Evolutionary conservation across 352 stramenopile genomes (phyloP), one percentile per base, ranked within the genome.

Genomic region (Phytophthora pseudosyringae): DNA sequence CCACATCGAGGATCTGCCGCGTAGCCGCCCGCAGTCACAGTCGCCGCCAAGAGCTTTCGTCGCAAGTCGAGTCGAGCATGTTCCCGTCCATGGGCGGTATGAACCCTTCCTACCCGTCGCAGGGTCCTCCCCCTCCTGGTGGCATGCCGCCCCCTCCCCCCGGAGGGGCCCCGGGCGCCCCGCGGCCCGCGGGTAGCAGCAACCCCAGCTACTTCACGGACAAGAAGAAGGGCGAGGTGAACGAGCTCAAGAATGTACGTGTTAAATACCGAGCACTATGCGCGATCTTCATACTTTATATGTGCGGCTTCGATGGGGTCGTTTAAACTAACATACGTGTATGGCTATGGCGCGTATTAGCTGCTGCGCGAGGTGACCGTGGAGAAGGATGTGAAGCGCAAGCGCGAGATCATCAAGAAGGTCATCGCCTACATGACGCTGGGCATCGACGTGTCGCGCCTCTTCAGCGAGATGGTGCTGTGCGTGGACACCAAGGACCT

Each of bases 351-450:
- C 38, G 15, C 13, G 36, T 41, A 41, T 41, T 68, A 96, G 82
- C 76, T 99, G n/a, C 78, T 99, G 47, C 92, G 96, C 25, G 98
- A 97, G 66, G 97, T 99, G 63, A 95, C 84, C 15, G 94, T 98
- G n/a, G 97, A 99, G 74, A 90, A 96, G 58, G 94, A 99, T 83
- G 85, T 96, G 43, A 97, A 98, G 75, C 93, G 96, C 68, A 99
- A 99, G 75, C 90, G 97, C 43, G 98, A 99, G 68, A 98, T 99
- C 64, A 99, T 99, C 73, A 99, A 99, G 75, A 99, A 99, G 75
- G 95, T 99, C 11, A 99, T 99, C 77, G 97, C 97, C 31, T 99
- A 99, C 85, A 99, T 99, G 97, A 99, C 98, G 50, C 77, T 99
- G 9, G 98, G 98, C 35, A 99, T 99, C 57, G 98, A 99, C 76